Conservation (phyloP, 805 yeast genomes). For the Isabelozyma rhagii region DNA sequence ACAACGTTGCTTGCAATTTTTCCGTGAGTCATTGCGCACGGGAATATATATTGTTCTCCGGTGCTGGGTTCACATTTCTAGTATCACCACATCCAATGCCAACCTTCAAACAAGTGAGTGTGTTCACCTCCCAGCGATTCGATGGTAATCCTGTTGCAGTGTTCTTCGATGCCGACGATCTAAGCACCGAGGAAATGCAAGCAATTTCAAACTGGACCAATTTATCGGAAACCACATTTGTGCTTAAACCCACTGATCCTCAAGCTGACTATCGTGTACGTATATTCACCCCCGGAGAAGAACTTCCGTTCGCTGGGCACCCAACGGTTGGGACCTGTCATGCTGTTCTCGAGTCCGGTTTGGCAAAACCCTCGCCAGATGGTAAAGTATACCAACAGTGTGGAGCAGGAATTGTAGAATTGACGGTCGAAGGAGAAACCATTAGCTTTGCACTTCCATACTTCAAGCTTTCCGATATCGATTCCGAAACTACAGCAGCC, state of each 20-base stretch:
- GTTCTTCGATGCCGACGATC: constrained; percentile 36
- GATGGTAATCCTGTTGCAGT: constrained; percentile 60
- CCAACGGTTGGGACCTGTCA: constrained; percentile 55
- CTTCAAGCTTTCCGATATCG: constrained; percentile 7
- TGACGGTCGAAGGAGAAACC: constrained; percentile 17
- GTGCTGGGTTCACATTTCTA: too few relatives aligned
- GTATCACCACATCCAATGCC: background rate
- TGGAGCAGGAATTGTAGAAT: constrained; percentile 38
- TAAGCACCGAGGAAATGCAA: constrained; percentile 42
- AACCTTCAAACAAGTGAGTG: constrained; percentile 39
- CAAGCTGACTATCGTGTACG: constrained; percentile 47
- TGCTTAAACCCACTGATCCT: constrained; percentile 35
- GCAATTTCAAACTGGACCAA: constrained; percentile 58
- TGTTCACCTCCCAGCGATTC: constrained; percentile 34
- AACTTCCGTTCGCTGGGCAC: constrained; percentile 64
- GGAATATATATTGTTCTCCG: too few relatives aligned
- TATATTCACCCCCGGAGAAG: constrained; percentile 46
- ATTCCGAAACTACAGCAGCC: constrained; percentile 3
- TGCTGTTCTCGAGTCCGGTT: constrained; percentile 41
- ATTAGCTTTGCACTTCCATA: constrained; percentile 29
- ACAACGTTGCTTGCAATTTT: too few relatives aligned
- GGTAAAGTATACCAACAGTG: constrained; percentile 42
- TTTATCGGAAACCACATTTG: constrained; percentile 56
- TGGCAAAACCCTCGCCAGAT: constrained; percentile 18
- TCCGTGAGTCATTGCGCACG: too few relatives aligned